Evolutionary conservation across 2,329 filamentous ascomycete genomes (phyloP).

Genomic region (Trichoderma sp.): DNA sequence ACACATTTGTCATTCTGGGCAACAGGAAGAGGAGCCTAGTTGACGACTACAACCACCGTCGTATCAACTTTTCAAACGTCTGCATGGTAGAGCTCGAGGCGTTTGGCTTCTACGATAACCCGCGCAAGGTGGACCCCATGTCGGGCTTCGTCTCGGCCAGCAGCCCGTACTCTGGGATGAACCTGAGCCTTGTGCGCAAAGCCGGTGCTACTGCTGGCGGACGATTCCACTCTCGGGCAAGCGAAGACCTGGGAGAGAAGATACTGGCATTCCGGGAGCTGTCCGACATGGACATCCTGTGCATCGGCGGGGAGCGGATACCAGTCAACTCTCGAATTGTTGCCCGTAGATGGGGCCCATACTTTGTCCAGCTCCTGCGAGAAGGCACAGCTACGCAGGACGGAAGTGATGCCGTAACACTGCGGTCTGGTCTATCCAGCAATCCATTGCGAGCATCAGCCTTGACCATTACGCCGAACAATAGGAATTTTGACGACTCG

Average conservation of each 20-base stretch:
- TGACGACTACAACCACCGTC: slow-evolving; percentile 96
- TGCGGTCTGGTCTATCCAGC: slow-evolving; percentile 65
- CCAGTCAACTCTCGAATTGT: slow-evolving; percentile 92
- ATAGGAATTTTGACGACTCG: slow-evolving; percentile 54
- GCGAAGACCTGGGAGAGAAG: slow-evolving; percentile 83
- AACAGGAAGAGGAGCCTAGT: slow-evolving; percentile 92
- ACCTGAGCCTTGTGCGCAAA: slow-evolving; percentile 61
- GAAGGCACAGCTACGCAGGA: slow-evolving; percentile 76
- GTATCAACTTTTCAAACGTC: slow-evolving; percentile 96
- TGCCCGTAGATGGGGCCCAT: slow-evolving; percentile 88
- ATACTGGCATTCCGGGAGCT: slow-evolving; percentile 81
- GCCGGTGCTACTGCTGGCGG: slow-evolving; percentile 73
- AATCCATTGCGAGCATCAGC: slow-evolving; percentile 74
- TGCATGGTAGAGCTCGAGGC: slow-evolving; percentile 97
- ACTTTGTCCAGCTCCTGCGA: slow-evolving; percentile 88
- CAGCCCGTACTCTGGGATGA: slow-evolving; percentile 64
- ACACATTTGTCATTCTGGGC: slow-evolving; percentile 93
- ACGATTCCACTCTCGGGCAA: slow-evolving; percentile 73
- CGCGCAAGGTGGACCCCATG: slow-evolving; percentile 74
- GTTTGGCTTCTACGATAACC: slow-evolving; percentile 96
- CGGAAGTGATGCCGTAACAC: slow-evolving; percentile 73
- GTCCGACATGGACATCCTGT: slow-evolving; percentile 94
- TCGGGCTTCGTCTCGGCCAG: slow-evolving; percentile 87
- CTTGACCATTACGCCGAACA: slow-evolving; percentile 79
- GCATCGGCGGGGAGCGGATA: slow-evolving; percentile 86